Evolutionary conservation across 2,329 filamentous ascomycete species (phyloP).

Genomic region (Clonostachys rhizophaga): DNA sequence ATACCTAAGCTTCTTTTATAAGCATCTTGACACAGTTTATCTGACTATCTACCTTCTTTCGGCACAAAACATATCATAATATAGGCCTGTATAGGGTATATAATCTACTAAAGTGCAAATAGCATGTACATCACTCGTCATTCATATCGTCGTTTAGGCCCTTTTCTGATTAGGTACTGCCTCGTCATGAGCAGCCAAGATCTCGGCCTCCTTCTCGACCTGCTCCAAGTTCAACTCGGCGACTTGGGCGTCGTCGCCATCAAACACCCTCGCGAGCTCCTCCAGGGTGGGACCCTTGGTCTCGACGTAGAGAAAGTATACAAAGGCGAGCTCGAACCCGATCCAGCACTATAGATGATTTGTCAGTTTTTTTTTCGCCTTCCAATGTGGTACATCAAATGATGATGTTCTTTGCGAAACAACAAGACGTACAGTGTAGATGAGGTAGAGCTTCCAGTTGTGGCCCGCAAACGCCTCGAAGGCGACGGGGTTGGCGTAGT

Average conservation of each 20-base stretch:
- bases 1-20: too few species aligned
- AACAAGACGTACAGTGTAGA: constrained; percentile 2
- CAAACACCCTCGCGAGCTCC: constrained; percentile 64
- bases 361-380: not conserved
- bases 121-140: too few species aligned
- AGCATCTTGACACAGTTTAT: too few species aligned
- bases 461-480: constrained; percentile 8
- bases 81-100: too few species aligned
- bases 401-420: not conserved
- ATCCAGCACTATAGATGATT: constrained; percentile 38
- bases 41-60: too few species aligned
- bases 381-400: not conserved
- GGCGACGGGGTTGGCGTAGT: constrained; percentile 11
- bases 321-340: constrained; percentile 53
- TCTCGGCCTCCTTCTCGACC: constrained; percentile 44
- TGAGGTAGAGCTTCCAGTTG: constrained; percentile 5
- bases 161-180: too few species aligned
- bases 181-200: constrained; percentile 7
- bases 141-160: too few species aligned
- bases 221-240: constrained; percentile 48
- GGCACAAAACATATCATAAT: too few species aligned
- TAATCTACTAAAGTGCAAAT: too few species aligned
- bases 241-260: constrained; percentile 42
- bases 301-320: constrained; percentile 65
- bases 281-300: constrained; percentile 67